Percentiles rank a stretch among this genome's conserved stretches.
Conservation (phyloP, 495 filamentous ascomycete species). For the Aspergillus steynii region DNA sequence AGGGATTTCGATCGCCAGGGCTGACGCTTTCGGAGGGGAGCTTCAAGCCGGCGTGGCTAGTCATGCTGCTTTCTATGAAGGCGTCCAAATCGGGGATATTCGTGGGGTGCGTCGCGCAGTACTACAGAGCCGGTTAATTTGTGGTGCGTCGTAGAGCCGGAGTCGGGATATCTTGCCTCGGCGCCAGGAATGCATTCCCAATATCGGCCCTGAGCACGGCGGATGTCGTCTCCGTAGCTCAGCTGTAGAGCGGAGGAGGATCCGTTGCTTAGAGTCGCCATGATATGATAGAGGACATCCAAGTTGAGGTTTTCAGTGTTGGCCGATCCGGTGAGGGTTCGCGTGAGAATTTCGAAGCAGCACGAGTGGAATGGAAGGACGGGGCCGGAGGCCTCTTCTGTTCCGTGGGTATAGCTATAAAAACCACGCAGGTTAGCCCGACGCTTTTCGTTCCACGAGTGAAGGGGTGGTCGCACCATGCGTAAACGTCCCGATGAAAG, state of each 20-base stretch:
- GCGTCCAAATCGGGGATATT: slow-evolving; percentile 12
- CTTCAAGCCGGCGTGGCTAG: slow-evolving; percentile 9
- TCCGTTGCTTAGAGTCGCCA: slow-evolving; percentile 18
- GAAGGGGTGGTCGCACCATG: slow-evolving; percentile 15
- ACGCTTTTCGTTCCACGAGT: neutral
- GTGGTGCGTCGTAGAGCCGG: neutral
- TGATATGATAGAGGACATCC: slow-evolving; percentile 18
- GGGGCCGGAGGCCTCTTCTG: slow-evolving; percentile 21
- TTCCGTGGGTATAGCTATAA: slow-evolving; percentile 20
- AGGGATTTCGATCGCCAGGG: slow-evolving; percentile 10
- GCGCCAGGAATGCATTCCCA: slow-evolving; percentile 26
- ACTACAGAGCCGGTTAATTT: slow-evolving; percentile 13
- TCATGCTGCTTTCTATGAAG: slow-evolving; percentile 12
- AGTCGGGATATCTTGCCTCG: slow-evolving; percentile 13
- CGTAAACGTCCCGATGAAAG: slow-evolving; percentile 10
- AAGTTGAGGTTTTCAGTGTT: slow-evolving; percentile 19
- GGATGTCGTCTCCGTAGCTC: slow-evolving; percentile 19
- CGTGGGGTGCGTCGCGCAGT: slow-evolving; percentile 20
- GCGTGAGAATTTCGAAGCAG: slow-evolving; percentile 24
- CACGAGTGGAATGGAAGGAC: slow-evolving; percentile 27
- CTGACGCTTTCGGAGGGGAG: slow-evolving; percentile 3
- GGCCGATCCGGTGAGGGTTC: slow-evolving; percentile 15
- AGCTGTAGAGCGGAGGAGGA: slow-evolving; percentile 15
- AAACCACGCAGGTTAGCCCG: neutral
- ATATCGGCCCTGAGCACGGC: slow-evolving; percentile 21